These are phyloP conservation scores for Marasmius fiardii DNA, from an alignment of 1,284 basidiomycete genomes.

Conservation along the genomic window DNA sequence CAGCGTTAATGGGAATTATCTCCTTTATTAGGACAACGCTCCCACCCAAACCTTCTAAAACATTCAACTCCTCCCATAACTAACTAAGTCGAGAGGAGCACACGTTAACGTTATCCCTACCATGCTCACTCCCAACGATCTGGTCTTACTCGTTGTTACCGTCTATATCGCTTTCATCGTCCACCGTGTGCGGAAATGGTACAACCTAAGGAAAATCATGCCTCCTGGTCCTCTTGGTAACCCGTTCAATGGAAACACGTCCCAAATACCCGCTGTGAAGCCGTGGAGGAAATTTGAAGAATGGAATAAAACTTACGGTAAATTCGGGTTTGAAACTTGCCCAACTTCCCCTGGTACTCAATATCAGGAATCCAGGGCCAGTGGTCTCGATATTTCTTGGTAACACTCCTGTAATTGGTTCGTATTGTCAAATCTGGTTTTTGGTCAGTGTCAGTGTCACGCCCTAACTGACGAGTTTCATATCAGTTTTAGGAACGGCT, in stretches of 20 bases:
- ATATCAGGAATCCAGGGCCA: constrained; percentile 31
- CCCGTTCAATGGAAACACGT: constrained; percentile 43
- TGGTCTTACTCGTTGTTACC: background rate
- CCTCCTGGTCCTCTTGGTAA: constrained; percentile 42
- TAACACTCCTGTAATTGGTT: constrained; percentile 44
- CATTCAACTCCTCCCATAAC: no score
- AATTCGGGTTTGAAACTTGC: constrained; percentile 4
- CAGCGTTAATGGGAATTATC: no score
- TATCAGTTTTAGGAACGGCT: constrained; percentile 42
- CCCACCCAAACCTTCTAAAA: no score
- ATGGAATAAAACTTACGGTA: constrained; percentile 46
- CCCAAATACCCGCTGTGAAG: constrained; percentile 43
- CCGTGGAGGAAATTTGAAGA: constrained; percentile 49
- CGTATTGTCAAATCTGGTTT: constrained; percentile 7
- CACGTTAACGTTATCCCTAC: no score
- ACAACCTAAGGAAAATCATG: constrained; percentile 28
- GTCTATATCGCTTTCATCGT: background rate
- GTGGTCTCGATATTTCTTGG: constrained; percentile 54
- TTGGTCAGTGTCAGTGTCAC: no score
- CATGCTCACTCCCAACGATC: background rate
- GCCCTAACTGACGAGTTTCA: background rate
- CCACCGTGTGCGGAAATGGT: constrained; percentile 17
- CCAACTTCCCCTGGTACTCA: background rate
- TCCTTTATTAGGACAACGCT: no score
- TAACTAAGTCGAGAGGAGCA: no score